A percentile compares a stretch with the other conserved stretches of the same genome.
Conservation (phyloP, 192 early-diverging fungal genomes). For the Oehlia diaphana region DNA sequence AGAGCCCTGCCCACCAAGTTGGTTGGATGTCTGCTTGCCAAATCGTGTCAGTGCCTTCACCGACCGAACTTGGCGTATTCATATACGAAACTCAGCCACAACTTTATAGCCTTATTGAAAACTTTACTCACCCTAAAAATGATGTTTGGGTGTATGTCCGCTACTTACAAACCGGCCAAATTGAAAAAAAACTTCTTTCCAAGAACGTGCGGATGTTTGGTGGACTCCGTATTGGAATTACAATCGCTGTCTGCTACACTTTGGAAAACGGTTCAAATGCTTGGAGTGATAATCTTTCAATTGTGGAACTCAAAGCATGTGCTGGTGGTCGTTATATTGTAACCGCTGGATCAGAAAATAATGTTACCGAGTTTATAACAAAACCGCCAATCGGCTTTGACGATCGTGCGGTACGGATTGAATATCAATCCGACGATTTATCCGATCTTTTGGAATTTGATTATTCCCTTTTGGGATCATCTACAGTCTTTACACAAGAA, state of each 20-base stretch:
- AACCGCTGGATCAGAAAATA: slow-evolving; percentile 9
- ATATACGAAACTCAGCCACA: not conserved
- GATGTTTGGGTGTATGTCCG: slow-evolving; percentile 16
- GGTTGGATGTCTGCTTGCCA: slow-evolving; percentile 29
- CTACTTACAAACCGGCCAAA: slow-evolving; percentile 27
- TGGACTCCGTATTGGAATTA: slow-evolving; percentile 16
- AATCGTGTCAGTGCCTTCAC: slow-evolving; percentile 15
- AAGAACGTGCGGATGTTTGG: slow-evolving; percentile 6
- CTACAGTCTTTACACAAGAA: slow-evolving; percentile 22
- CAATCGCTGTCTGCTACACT: not conserved
- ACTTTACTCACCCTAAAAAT: not conserved
- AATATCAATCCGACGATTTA: not conserved
- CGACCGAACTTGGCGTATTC: slow-evolving; percentile 21
- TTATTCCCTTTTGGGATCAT: slow-evolving; percentile 17
- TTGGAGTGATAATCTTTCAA: slow-evolving; percentile 20
- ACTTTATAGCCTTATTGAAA: not conserved
- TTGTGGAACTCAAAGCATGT: slow-evolving; percentile 23
- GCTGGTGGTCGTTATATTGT: slow-evolving; percentile 28
- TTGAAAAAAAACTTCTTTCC: slow-evolving; percentile 5
- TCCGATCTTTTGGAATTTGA: not conserved
- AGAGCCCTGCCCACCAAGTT: slow-evolving; percentile 2
- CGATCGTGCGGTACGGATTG: slow-evolving; percentile 5
- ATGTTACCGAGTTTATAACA: slow-evolving; percentile 8
- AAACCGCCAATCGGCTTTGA: slow-evolving; percentile 1
- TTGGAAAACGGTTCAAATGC: slow-evolving; percentile 1